Conservation (phyloP, 805 yeast species). For the Suhomyces prunicola region DNA sequence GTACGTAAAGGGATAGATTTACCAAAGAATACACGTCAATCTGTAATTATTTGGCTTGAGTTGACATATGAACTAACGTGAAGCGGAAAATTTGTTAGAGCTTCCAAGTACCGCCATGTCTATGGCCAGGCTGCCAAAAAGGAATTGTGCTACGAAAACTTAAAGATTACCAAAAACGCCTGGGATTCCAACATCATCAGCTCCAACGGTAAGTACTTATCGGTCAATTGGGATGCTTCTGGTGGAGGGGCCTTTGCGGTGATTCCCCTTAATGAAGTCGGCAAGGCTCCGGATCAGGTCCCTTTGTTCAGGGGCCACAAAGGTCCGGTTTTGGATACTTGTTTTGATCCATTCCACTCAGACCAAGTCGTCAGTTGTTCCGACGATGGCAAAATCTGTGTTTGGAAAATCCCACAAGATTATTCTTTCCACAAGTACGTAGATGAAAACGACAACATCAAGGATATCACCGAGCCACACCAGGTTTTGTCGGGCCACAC, state of each 20-base stretch:
- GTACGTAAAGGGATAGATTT: not conserved
- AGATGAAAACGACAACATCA: conserved; percentile 52
- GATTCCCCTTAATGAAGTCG: conserved; percentile 79
- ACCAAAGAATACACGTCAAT: not conserved
- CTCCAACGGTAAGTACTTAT: conserved; percentile 79
- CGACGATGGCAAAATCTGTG: conserved; percentile 52
- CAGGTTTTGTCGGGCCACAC: conserved; percentile 79
- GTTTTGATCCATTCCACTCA: conserved; percentile 88
- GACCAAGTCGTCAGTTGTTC: conserved; percentile 38
- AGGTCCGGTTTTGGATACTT: conserved; percentile 93
- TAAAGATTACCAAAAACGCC: conserved; percentile 82
- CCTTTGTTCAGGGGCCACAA: conserved; percentile 95
- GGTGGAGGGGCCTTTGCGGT: conserved; percentile 99
- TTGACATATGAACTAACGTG: conserved; percentile 7
- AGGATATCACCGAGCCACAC: conserved; percentile 65
- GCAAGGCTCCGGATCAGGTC: conserved; percentile 90
- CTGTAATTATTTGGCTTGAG: not conserved
- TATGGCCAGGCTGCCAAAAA: conserved; percentile 80
- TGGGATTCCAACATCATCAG: conserved; percentile 93
- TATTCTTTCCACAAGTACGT: conserved; percentile 65
- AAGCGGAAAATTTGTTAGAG: conserved; percentile 89
- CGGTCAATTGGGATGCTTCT: conserved; percentile 89
- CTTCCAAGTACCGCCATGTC: conserved; percentile 95
- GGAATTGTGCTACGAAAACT: conserved; percentile 70
- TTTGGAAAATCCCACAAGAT: conserved; percentile 86